Evolutionary conservation across 2,329 filamentous ascomycete species (phyloP), one percentile per base, ranked within the genome.

Genomic region (Stemphylium lycopersici): DNA sequence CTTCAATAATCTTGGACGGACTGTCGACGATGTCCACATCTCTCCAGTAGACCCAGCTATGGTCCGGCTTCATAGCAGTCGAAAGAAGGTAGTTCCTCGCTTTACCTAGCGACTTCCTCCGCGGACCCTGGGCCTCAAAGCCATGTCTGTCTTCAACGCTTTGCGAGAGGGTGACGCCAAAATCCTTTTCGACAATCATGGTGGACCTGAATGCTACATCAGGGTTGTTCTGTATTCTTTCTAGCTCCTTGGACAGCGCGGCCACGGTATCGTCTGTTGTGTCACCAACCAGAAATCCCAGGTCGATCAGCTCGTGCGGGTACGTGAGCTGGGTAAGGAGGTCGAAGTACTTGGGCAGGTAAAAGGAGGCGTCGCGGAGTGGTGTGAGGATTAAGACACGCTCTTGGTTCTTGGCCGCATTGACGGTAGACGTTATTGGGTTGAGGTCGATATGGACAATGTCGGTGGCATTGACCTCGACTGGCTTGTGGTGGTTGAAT

Each of bases 1-100:
- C 95, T 78, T 99, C 93, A 31, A 99, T 81, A 57, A 99, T 96
- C 70, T 85, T 88, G 60, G 84, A 83, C 1, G 93, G 91, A 73
- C 90, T 96, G 71, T 99, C 93, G 41, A 90, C 87, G 66, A 99
- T 97, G 76, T 99, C 95, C 44, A 96, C 93, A 74, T 99, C 95
- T 56, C 95, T 87, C 95, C 95, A 99, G 76, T 97, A 98, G 7
- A 98, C 93, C 95, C 95, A 99, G 7, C 92, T 93, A 74, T 99
- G 95, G 58, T 98, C 92, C 0, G 92, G 87, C 79, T 96, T 96
- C 68, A 99, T 74, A 3, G 95, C 89, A 0, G 91, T 83, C 29
- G 87, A 85, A 2, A 99, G 84, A 16, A 99, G 82, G 76, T 96
- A 99, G 76, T 99, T 99, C 66, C 95, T 86, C 24, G 95, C 95